A percentile compares a stretch with the other conserved stretches of the same genome.
Conservation (phyloP, 1,284 basidiomycete species). For the Rhodotorula sp. region DNA sequence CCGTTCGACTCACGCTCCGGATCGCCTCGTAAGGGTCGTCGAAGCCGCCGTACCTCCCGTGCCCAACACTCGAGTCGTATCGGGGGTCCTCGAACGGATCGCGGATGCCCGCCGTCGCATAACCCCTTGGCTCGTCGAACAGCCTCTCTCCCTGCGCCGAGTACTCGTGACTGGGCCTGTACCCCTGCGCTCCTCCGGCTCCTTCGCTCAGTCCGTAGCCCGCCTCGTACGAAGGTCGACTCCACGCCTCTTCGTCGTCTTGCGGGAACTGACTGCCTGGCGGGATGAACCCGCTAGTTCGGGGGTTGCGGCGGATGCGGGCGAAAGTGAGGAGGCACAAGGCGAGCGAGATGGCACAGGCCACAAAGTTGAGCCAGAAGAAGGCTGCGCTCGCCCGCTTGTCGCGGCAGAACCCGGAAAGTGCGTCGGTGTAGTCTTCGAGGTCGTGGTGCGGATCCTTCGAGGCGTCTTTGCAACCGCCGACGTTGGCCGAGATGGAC, state of each 20-base stretch:
- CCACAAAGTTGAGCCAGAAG: constrained; percentile 40
- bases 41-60: background rate
- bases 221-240: constrained; percentile 1
- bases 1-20: constrained; percentile 20
- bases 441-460: constrained; percentile 37
- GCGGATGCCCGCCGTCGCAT: background rate
- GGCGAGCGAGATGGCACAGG: constrained; percentile 15
- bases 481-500: constrained; percentile 36
- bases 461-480: constrained; percentile 39
- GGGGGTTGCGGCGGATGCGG: constrained; percentile 16
- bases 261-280: constrained; percentile 15
- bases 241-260: constrained; percentile 18
- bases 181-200: background rate
- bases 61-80: background rate
- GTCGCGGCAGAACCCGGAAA: constrained; percentile 39
- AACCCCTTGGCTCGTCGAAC: constrained; percentile 18
- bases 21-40: constrained; percentile 36
- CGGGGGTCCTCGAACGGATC: constrained; percentile 34
- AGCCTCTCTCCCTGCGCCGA: constrained; percentile 6
- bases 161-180: constrained; percentile 15
- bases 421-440: constrained; percentile 33
- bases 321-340: constrained; percentile 14
- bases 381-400: constrained; percentile 42
- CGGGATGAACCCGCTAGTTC: constrained; percentile 17
- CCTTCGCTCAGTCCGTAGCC: background rate